Evolutionary conservation across 495 filamentous ascomycete genomes (phyloP), one percentile per base, ranked within the genome.

Genomic region (Aspergillus incahuasiensis): DNA sequence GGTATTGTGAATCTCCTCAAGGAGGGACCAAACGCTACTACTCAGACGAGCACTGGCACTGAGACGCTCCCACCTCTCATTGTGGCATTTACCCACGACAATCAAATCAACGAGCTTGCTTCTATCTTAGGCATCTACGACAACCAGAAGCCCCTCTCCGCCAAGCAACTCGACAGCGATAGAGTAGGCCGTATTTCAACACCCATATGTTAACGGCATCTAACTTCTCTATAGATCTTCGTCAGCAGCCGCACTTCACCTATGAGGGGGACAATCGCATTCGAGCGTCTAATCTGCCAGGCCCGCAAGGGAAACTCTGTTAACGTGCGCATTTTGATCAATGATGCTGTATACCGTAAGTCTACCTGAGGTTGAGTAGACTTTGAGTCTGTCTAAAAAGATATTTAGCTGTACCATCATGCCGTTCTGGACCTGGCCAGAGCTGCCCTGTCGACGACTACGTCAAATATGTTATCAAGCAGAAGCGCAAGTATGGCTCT

Each of bases 21-120:
- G 13, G 62, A 75, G 25, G 81, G 77, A 0, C 73, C 77, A 9
- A 70, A 66, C 20, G 64, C 65, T 15, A 75, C 59, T 0, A 73
- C 65, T 13, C 67, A 60, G 16, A 62, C 58, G 4, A 72, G 77
- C 52, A 73, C 69, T 6, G 60, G 63, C 11, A 61, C 55, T 2
- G 76, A 77, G 42, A 55, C 61, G 0, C 44, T 80, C 1, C 77
- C 79, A 3, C 74, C 71, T 20, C 67, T 85, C 25, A 70, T 82
- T 18, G 71, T 77, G 49, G 70, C 77, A 1, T 84, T 83, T 63
- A 62, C 78, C 40, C 82, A 86, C 54, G 82, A 86, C 59, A 80
- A 82, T 20, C 81, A 85, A 60, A 73, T 84, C 48, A 81, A 75
- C 48, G 76, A 84, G 62, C 65, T 83, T 34, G 76, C 76, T 0